Base-by-base conservation (phyloP, 805 yeast species). In the Candida germanica region DNA sequence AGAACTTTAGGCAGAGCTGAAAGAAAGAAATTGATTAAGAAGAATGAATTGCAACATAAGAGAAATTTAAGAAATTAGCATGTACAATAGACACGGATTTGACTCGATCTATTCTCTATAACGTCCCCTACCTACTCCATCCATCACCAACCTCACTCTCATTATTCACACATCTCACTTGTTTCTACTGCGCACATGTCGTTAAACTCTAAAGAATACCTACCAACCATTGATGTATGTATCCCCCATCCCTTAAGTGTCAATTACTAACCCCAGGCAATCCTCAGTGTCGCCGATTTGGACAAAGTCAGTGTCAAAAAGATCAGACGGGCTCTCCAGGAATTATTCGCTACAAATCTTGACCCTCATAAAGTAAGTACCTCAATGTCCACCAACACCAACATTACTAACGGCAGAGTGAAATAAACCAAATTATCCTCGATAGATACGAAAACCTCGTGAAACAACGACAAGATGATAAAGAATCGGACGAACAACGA, bases 1-100 rank as follows among this genome's bases (percentile, higher is more conserved):
- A 80, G 98, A 68, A 71, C 82, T 20, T 71, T 91, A 59, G 66
- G 62, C 42, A 80, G 98, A 66, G 77, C 75, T 36, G 95, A 87
- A 54, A 82, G 97, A 65, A 85, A 84, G 77, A 76, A 70, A 53
- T 73, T 88, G 51, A 73, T 91, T 33, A 87, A 87, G 75, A 86
- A 83, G 77, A 88, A 88, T 58, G 79, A 75, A 55, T 61, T 77
- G 40, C 96, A 87, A 59, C 95, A 87, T 47, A 87, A 86, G 69
- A 79, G 85, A 56, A 89, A 89, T 59, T 66, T 79, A 53, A 72
- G 71, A 53, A 69, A 40, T 20, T 29, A 35, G n/a, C 24, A 25
- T 22, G 32, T 11, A 3, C 18, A 17, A n/a, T n/a, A n/a, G n/a
- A n/a, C n/a, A n/a, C n/a, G n/a, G n/a, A n/a, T n/a, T n/a, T n/a